These are phyloP conservation scores for Trichosanthes cucumerina DNA, from an alignment of 306 rosid species.

Conservation along the genomic window DNA sequence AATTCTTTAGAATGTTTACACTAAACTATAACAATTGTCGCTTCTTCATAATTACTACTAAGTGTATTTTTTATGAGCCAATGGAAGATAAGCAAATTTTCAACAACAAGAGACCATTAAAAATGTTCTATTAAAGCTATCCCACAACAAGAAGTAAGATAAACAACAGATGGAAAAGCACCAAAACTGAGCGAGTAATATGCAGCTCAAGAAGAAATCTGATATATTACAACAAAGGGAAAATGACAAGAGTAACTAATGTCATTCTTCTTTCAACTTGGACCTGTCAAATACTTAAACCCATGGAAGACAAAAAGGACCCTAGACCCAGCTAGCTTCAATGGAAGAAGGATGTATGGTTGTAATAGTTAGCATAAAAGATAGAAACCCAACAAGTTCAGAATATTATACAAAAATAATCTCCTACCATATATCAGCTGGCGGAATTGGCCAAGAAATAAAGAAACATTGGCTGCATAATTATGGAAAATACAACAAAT, in stretches of 20 bases:
- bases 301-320: background rate
- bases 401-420: background rate
- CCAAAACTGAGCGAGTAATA: background rate
- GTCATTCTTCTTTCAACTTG: background rate
- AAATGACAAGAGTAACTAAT: background rate
- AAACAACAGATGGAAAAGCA: background rate
- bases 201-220: background rate
- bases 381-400: background rate
- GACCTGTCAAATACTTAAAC: background rate
- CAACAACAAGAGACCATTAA: background rate
- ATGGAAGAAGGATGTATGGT: background rate
- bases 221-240: background rate
- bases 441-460: background rate
- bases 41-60: background rate
- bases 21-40: background rate
- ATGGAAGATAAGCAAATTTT: background rate
- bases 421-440: background rate
- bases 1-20: background rate
- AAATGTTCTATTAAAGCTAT: background rate
- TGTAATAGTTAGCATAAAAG: background rate
- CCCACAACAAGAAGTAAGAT: background rate
- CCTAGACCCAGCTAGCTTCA: background rate
- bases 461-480: background rate
- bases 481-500: background rate
- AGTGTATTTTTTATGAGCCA: background rate